A percentile compares a stretch with the other conserved stretches of the same genome.
Evolutionary conservation across 169 alveolate genomes (phyloP).

Genomic region (Cryptosporidium ryanae): DNA sequence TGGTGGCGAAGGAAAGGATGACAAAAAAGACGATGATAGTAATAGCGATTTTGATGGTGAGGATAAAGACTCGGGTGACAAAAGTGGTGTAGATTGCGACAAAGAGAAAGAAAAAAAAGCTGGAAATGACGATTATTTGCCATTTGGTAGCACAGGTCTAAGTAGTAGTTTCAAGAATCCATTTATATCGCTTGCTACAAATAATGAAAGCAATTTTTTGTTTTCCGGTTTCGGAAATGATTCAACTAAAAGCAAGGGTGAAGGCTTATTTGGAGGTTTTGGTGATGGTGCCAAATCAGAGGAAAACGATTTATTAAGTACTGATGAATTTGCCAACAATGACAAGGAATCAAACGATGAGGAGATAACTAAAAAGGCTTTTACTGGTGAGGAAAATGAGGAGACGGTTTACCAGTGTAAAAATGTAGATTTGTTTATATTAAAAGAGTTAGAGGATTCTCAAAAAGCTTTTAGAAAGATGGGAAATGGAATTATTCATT

Average conservation of each 20-base stretch:
- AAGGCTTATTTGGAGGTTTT: background rate
- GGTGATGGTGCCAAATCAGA: background rate
- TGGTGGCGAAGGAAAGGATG: background rate
- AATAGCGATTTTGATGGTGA: background rate
- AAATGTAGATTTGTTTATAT: conserved; percentile 38
- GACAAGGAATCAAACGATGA: conserved; percentile 29
- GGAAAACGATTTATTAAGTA: background rate
- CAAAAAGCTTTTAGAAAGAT: conserved; percentile 35
- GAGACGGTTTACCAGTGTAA: conserved; percentile 58
- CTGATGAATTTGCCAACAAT: conserved; percentile 2
- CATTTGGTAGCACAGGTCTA: conserved; percentile 60
- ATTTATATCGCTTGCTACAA: conserved; percentile 37
- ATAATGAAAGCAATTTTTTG: conserved; percentile 29
- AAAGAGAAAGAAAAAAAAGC: background rate
- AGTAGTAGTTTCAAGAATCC: conserved; percentile 64
- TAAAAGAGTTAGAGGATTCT: conserved; percentile 17
- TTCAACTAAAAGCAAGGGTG: background rate
- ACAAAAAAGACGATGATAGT: background rate
- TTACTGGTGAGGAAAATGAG: conserved; percentile 67
- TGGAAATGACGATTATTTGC: conserved; percentile 26
- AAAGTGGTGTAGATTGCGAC: background rate
- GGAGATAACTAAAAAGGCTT: conserved; percentile 16
- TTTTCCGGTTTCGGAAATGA: conserved; percentile 43
- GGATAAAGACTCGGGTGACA: background rate
- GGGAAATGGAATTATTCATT: conserved; percentile 46